phyloP scores from a whole-genome alignment of 2,329 filamentous ascomycete genomes.

The Aspergillus pseudoterreus region DNA sequence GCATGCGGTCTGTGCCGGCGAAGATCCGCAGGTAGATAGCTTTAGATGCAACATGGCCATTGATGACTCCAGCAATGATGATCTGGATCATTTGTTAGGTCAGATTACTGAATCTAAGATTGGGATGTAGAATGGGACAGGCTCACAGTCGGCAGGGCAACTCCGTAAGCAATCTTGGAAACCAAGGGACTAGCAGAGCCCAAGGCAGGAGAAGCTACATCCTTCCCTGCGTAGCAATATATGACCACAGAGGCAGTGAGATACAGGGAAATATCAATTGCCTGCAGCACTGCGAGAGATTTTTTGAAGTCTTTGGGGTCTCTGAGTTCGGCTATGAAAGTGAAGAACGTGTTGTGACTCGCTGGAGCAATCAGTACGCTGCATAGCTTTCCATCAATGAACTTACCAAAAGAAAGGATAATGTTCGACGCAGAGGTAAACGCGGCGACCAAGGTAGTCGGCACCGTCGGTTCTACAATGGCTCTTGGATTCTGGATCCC shows the following conservation, averaged over 20 bases:
- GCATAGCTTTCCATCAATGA: constrained; percentile 52
- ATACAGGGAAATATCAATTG: constrained; percentile 59
- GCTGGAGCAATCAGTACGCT: constrained; percentile 39
- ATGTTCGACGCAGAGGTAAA: constrained; percentile 67
- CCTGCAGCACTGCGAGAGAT: constrained; percentile 60
- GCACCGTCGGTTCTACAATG: constrained; percentile 34
- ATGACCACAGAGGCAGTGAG: constrained; percentile 63
- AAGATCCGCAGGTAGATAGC: constrained; percentile 65
- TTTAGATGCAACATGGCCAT: constrained; percentile 63
- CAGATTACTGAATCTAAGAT: too few relatives aligned
- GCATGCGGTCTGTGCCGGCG: constrained; percentile 54
- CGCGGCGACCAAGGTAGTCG: constrained; percentile 50
- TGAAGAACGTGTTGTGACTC: constrained; percentile 65
- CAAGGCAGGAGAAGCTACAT: constrained; percentile 63
- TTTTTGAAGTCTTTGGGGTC: constrained; percentile 59
- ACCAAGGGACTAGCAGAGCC: constrained; percentile 56
- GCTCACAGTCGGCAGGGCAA: constrained; percentile 60
- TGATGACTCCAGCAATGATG: constrained; percentile 67
- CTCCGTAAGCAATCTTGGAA: constrained; percentile 63
- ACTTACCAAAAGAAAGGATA: constrained; percentile 62
- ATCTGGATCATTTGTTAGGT: constrained; percentile 41
- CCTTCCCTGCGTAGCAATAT: constrained; percentile 62
- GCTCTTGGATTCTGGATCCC: constrained; percentile 48
- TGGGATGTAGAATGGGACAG: neutral
- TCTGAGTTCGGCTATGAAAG: constrained; percentile 62